Percentiles rank a stretch among this genome's conserved stretches.
Evolutionary conservation across 1,284 basidiomycete genomes (phyloP).

Genomic region (Cutaneotrichosporon cavernicola): DNA sequence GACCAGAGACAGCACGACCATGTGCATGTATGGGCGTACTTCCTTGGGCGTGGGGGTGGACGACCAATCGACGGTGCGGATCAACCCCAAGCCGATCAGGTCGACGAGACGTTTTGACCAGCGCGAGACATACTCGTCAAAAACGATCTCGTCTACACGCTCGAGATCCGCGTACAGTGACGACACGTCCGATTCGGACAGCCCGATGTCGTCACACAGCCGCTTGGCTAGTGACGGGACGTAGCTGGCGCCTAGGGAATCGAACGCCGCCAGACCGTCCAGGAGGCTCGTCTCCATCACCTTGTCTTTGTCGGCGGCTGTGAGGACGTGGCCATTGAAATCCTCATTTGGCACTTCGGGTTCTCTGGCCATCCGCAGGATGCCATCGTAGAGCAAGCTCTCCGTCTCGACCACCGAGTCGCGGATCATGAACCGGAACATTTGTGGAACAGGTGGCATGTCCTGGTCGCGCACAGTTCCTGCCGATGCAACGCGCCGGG

Average conservation of each 20-base stretch:
- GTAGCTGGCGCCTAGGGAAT: constrained; percentile 66
- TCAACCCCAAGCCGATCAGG: constrained; percentile 74
- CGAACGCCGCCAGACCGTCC: constrained; percentile 85
- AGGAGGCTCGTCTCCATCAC: constrained; percentile 79
- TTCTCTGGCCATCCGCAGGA: constrained; percentile 68
- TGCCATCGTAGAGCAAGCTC: constrained; percentile 85
- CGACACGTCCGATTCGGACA: constrained; percentile 73
- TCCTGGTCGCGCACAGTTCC: constrained; percentile 5
- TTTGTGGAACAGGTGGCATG: constrained; percentile 35
- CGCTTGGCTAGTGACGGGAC: constrained; percentile 79
- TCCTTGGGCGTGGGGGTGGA: constrained; percentile 84
- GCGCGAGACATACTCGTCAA: constrained; percentile 79
- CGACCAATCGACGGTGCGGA: constrained; percentile 86
- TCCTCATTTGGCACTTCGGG: not conserved
- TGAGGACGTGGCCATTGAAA: not conserved
- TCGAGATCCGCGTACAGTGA: constrained; percentile 64
- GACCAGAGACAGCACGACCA: constrained; percentile 82
- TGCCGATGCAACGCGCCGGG: constrained; percentile 56
- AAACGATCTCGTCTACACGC: constrained; percentile 81
- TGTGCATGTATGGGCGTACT: constrained; percentile 92
- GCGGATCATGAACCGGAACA: constrained; percentile 65
- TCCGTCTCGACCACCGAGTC: constrained; percentile 84
- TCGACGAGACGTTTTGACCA: constrained; percentile 67
- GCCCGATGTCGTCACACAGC: constrained; percentile 73
- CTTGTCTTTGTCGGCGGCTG: constrained; percentile 5